Evolutionary conservation across 1,284 basidiomycete species (phyloP), one percentile per base, ranked within the genome.

Genomic region (Psilocybe mexicana): DNA sequence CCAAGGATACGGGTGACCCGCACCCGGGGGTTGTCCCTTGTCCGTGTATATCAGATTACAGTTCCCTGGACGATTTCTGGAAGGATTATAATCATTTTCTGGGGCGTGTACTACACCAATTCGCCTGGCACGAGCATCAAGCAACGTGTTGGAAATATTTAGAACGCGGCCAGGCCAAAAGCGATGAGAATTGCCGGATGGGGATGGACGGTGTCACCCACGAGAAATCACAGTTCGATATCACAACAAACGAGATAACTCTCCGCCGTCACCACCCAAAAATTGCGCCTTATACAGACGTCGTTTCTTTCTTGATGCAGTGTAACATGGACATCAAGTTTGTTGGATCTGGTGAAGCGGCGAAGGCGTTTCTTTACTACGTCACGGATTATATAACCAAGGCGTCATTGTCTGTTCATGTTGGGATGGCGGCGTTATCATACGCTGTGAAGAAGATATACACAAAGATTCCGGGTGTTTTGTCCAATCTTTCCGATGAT

Each of bases 261-360:
- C 11, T 40, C 3, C 6, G 38, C 3, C 38, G 38, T 4, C 38
- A 40, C 38, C 38, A 40, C n/a, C 38, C 38, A 1, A 46, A 23
- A 45, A 54, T 61, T 24, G 53, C 57, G 0, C 14, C 48, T 0
- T 48, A 46, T 45, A 61, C 52, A 5, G 53, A 52, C 44, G 11
- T 58, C 2, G 49, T 58, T 2, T 52, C 43, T 2, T 43, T 58
- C 8, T 14, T 55, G 1, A 36, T 61, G 40, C 30, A 58, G 28
- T 71, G 69, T 35, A 74, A 72, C 52, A 71, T 68, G 63, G 71
- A 74, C 42, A 65, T 71, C 2, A 73, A 73, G 38, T 69, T 60
- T 47, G 66, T 74, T 2, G 68, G 66, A 1, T 73, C 70, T 6
- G 70, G 71, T 0, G 61, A 65, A 12, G 63, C 66, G 0, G 68